These are phyloP conservation scores for Mucor racemosus DNA, from an alignment of 371 early-diverging fungal species.

Conservation along the genomic window DNA sequence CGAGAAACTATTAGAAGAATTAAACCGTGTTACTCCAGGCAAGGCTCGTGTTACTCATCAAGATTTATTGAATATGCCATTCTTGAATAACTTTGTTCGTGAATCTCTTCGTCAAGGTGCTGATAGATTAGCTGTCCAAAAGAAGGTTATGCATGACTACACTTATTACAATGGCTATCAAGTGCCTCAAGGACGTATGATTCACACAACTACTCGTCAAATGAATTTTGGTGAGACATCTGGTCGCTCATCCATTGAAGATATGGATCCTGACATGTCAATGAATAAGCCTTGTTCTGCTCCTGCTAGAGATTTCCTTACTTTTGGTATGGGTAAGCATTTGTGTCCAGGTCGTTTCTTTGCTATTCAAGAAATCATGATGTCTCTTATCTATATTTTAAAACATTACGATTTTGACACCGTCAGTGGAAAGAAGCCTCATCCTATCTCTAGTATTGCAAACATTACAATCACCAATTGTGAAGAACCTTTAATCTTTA, in stretches of 20 bases:
- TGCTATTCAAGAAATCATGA: constrained; percentile 55
- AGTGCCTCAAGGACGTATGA: constrained; percentile 36
- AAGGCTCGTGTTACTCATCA: constrained; percentile 28
- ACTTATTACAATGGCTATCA: constrained; percentile 48
- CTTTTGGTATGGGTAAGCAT: constrained; percentile 45
- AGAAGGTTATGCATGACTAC: constrained; percentile 32
- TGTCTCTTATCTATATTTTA: constrained; percentile 32
- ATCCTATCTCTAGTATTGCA: constrained; percentile 24
- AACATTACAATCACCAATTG: constrained; percentile 20
- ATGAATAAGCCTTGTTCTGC: constrained; percentile 22
- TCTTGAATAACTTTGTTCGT: constrained; percentile 41
- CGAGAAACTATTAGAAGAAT: constrained; percentile 29
- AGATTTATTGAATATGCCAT: constrained; percentile 32
- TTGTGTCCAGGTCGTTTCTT: constrained; percentile 53
- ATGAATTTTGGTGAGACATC: constrained; percentile 35
- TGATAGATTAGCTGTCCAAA: constrained; percentile 35
- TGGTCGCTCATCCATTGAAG: constrained; percentile 18
- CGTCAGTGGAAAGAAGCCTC: constrained; percentile 23
- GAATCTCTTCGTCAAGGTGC: constrained; percentile 41
- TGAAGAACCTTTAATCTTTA: constrained; percentile 35
- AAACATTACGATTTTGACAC: constrained; percentile 31
- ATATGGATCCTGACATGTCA: constrained; percentile 35
- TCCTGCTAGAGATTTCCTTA: constrained; percentile 34
- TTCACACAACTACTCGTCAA: constrained; percentile 30
- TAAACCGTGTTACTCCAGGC: constrained; percentile 30